Evolutionary conservation across 306 rosid species (phyloP), one percentile per base, ranked within the genome.

Genomic region (Vachellia collinsii): DNA sequence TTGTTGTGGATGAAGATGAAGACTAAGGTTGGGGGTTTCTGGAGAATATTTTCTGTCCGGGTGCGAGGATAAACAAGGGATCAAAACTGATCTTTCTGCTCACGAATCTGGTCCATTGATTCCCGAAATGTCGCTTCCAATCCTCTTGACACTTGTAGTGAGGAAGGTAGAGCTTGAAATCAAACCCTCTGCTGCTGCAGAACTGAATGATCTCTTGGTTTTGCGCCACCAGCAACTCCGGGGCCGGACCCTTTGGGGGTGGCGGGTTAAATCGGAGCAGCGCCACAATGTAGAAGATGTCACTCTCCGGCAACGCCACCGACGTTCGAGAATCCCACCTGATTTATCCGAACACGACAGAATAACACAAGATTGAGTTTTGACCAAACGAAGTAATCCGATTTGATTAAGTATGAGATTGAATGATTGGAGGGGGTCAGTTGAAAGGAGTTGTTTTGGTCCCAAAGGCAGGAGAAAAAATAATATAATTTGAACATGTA

Each of bases 281-380:
- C 0, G 98, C 98, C 84, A 95, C 90, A 41, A 90, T 61, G 94
- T 95, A 95, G 88, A 95, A 91, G 34, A 95, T 86, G 77, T 93
- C 97, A 10, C 94, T 90, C 76, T 93, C 88, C 0, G 99, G 99
- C 75, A 93, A 43, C 85, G 68, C 88, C 69, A 82, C 91, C 1
- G 99, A 95, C 13, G 93, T 93, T 23, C 99, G 91, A 38, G 43
- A 53, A 83, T 95, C 99, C 99, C 99, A 95, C 91, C 99, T 95
- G 86, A 72, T 54, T 72, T 34, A 59, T 23, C 58, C 71, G 54
- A 13, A 66, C 25, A 72, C 11, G 7, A 22, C 11, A 44, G 3
- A 79, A 20, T 20, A 46, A 43, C 3, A 25, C 20, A 0, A 20
- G 34, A 7, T 7, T 66, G 38, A 64, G 37, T 36, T 16, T 5